These are phyloP conservation scores for Monoraphidium neglectum DNA, from an alignment of 139 green algal species.

Conservation along the genomic window DNA sequence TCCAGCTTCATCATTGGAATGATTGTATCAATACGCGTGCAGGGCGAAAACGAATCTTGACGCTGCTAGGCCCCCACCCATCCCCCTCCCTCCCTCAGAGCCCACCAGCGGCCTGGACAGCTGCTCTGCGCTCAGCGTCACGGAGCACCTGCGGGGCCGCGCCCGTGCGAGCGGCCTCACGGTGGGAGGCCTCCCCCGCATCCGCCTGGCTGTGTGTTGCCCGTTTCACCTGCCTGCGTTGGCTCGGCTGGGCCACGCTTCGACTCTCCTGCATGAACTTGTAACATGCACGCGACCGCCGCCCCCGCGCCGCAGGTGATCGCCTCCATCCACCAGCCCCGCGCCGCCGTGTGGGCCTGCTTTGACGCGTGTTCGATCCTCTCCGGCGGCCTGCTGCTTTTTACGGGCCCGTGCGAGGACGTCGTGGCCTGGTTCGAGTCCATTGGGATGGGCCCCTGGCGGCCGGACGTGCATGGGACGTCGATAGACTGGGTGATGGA, in stretches of 20 bases:
- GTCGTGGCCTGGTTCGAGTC: constrained; percentile 25
- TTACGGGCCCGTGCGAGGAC: background rate
- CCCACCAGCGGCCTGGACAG: constrained; percentile 46
- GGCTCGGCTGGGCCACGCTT: too few species aligned
- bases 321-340: constrained; percentile 61
- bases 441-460: constrained; percentile 15
- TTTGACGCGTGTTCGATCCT: constrained; percentile 45
- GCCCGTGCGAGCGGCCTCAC: constrained; percentile 34
- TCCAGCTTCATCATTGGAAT: too few species aligned
- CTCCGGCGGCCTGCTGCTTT: constrained; percentile 1
- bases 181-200: too few species aligned
- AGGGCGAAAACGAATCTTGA: too few species aligned
- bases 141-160: constrained; percentile 41
- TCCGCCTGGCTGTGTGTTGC: too few species aligned
- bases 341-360: constrained; percentile 57
- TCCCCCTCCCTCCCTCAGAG: too few species aligned
- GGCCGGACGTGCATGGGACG: constrained; percentile 16
- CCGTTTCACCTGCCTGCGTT: too few species aligned
- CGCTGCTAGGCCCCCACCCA: too few species aligned
- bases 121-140: constrained; percentile 66
- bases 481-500: constrained; percentile 36
- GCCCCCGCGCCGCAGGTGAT: too few species aligned
- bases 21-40: too few species aligned
- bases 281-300: too few species aligned
- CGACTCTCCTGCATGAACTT: too few species aligned